Base-by-base conservation (phyloP, 129 eudicot species). In the Tagetes erecta region DNA sequence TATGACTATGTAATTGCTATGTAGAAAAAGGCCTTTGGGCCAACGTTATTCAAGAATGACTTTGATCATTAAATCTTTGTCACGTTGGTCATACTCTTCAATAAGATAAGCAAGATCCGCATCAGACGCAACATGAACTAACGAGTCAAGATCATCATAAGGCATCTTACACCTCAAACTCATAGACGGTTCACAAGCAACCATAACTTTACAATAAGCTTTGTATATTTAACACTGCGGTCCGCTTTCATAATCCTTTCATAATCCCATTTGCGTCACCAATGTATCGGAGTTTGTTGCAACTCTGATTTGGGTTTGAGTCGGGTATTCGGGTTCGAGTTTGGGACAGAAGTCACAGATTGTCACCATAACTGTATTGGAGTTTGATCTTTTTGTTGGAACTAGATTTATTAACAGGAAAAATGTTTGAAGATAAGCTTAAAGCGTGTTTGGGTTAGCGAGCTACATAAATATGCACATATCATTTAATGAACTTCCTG, bases 301-400 rank as follows among this genome's bases (percentile, higher is more conserved):
- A 50, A 38, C 55, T 55, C 20, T 3, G 20, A 38, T 30, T 5
- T 0, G 11, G 27, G 10, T 55, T 20, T 12, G 41, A 20, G 27
- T 20, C 27, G 27, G 27, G 27, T 20, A 20, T 20, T 20, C 27
- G 27, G 27, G 27, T 20, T 20, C 27, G 27, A 20, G 27, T 20
- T 20, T 20, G 27, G 27, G 27, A 20, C 27, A 20, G 27, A 20
- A 20, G 27, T 20, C 27, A 20, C 27, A 20, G 27, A 20, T 20
- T 52, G 36, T 63, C 63, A 8, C 63, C 74, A n/a, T 50, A 70
- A 35, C 74, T 8, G 30, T 52, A 50, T 34, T 50, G 74, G 44
- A 70, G 14, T 35, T 70, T 50, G 12, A 70, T 69, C 46, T 35
- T 70, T 36, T 70, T 70, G 27, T 20, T 20, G 62, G 46, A 70